Evolutionary conservation across 208 protist genomes (phyloP), one percentile per base, ranked within the genome.

Genomic region (Trypanosomatidae sp.): DNA sequence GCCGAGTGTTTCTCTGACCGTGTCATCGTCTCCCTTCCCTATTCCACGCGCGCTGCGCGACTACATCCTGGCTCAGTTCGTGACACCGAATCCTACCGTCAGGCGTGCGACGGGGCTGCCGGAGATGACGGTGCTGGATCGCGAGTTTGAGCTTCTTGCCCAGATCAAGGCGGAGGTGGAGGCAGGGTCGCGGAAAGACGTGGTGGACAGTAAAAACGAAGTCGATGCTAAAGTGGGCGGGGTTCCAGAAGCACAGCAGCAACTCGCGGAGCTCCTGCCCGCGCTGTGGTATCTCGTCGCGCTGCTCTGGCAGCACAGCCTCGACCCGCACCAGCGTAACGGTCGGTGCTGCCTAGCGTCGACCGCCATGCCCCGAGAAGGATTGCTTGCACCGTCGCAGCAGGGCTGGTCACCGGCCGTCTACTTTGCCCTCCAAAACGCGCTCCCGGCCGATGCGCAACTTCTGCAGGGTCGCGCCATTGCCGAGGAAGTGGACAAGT

Each of bases 201-300:
- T 5, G 41, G 12, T 10, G 10, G 49, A 33, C 30, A 39, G 50
- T 7, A n/a, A 19, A n/a, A 10, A 1, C 12, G 39, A n/a, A 39
- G 67, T 9, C 12, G 52, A 13, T 50, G 60, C 47, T 9, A 33
- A 36, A 36, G 33, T 10, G 28, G 22, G 10, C 39, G 19, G 6
- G 15, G 46, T 53, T 12, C 22, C 66, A 33, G 66, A 58, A 13
- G 68, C 44, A 22, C 68, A 60, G 66, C 66, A 12, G 3, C 53
- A 85, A 52, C 60, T 80, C 7, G 59, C 58, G 13, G 76, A 65
- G 30, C 69, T 85, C 55, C 28, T 85, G 19, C 66, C 71, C 56
- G 76, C 76, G 6, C 67, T 91, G 28, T 91, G 87, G 87, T 87
- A 82, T 50, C 79, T 88, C 5, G 71, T 82, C 15, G 70, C 80